These are phyloP conservation scores for Candida vartiovaarae DNA, from an alignment of 805 yeast species.

Conservation along the genomic window DNA sequence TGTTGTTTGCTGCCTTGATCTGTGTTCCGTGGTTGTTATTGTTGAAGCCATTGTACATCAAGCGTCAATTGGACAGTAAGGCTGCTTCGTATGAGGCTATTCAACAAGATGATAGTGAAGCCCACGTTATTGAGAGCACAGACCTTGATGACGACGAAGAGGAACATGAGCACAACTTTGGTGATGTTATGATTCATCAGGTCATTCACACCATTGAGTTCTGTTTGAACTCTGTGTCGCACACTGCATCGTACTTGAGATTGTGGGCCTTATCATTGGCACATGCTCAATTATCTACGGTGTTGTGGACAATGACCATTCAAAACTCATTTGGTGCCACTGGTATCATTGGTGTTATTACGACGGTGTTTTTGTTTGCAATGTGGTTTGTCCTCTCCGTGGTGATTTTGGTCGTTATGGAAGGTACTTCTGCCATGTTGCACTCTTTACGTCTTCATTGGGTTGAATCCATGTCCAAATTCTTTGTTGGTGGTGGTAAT, in stretches of 20 bases:
- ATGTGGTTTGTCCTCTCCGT: conserved; percentile 94
- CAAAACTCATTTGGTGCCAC: conserved; percentile 59
- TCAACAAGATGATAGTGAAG: conserved; percentile 34
- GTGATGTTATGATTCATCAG: conserved; percentile 96
- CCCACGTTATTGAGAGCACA: conserved; percentile 41
- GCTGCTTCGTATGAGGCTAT: conserved; percentile 22
- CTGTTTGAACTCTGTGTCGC: conserved; percentile 94
- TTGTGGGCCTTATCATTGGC: conserved; percentile 98
- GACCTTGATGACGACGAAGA: conserved; percentile 35
- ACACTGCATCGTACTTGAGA: conserved; percentile 95
- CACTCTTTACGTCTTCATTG: conserved; percentile 96
- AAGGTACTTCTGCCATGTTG: conserved; percentile 98
- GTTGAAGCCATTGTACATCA: conserved; percentile 72
- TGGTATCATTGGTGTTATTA: conserved; percentile 58
- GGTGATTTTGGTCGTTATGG: conserved; percentile 90
- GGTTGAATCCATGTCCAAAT: conserved; percentile 99
- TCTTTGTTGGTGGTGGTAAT: conserved; percentile 93
- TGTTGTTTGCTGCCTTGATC: conserved; percentile 66
- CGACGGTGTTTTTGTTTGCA: conserved; percentile 75
- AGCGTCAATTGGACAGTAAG: conserved; percentile 37
- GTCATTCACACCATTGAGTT: conserved; percentile 98
- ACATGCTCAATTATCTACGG: conserved; percentile 92
- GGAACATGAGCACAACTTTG: conserved; percentile 62
- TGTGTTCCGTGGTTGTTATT: conserved; percentile 94
- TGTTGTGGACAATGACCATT: conserved; percentile 94